A percentile compares a stretch with the other conserved stretches of the same genome.
Conservation (phyloP, 139 green algal species). For the Volvox reticuliferus region DNA sequence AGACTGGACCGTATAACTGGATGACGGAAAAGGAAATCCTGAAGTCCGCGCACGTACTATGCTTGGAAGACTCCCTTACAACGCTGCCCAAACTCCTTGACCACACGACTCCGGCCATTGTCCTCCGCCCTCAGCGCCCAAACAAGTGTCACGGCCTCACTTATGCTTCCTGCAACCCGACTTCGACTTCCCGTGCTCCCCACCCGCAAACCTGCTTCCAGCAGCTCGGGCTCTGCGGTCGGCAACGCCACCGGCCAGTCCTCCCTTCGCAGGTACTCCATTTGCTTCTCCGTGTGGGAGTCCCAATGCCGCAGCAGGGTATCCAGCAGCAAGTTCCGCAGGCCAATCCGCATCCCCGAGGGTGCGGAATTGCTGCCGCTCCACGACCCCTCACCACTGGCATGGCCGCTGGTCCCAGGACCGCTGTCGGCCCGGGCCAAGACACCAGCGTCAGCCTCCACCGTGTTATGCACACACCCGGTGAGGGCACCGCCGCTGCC, state of each 20-base stretch:
- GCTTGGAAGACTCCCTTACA: too few relatives aligned
- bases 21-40: too few relatives aligned
- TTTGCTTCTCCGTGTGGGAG: constrained; percentile 18
- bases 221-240: neutral
- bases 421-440: neutral
- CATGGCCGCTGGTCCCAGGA: neutral
- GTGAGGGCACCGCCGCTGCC: neutral
- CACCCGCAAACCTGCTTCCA: constrained; percentile 28
- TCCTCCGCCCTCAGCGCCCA: too few relatives aligned
- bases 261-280: constrained; percentile 35
- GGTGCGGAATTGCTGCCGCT: neutral
- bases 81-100: too few relatives aligned
- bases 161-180: too few relatives aligned
- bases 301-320: constrained; percentile 29
- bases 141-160: too few relatives aligned
- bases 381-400: neutral
- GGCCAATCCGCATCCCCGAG: neutral
- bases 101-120: too few relatives aligned
- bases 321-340: constrained; percentile 36
- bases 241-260: constrained; percentile 53
- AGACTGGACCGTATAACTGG: too few relatives aligned
- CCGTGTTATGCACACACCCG: neutral
- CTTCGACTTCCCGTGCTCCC: too few relatives aligned
- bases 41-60: too few relatives aligned
- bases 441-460: constrained; percentile 7